phyloP scores from a whole-genome alignment of 805 yeast genomes.

The Candida qinlingensis region DNA sequence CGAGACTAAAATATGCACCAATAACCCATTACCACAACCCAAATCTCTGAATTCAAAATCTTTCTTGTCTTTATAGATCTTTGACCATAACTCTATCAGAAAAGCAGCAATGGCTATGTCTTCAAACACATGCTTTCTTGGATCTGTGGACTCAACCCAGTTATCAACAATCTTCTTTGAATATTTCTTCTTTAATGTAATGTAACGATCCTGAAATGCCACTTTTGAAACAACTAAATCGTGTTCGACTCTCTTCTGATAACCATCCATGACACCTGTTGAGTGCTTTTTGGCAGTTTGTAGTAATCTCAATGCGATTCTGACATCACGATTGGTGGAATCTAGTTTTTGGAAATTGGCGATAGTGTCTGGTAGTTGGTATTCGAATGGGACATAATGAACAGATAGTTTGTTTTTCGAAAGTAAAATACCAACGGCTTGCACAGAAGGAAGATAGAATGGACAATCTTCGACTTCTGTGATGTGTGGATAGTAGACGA shows the following conservation, averaged over 20 bases:
- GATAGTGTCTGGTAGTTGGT: conserved; percentile 23
- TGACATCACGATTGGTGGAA: conserved; percentile 55
- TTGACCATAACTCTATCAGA: conserved; percentile 78
- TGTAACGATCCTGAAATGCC: conserved; percentile 77
- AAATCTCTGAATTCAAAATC: conserved; percentile 75
- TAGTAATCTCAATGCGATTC: conserved; percentile 77
- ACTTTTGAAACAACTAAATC: conserved; percentile 81
- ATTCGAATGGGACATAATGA: conserved; percentile 64
- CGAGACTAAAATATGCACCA: conserved; percentile 64
- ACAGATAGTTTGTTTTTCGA: conserved; percentile 47
- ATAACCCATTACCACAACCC: conserved; percentile 92
- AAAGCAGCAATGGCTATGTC: conserved; percentile 95
- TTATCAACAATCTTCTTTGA: conserved; percentile 66
- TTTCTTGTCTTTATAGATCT: conserved; percentile 34
- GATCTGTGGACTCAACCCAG: conserved; percentile 95
- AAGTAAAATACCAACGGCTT: conserved; percentile 67
- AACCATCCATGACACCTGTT: conserved; percentile 76
- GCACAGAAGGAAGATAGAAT: conserved; percentile 82
- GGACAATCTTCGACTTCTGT: conserved; percentile 57
- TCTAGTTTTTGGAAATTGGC: conserved; percentile 29
- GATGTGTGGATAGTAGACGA: conserved; percentile 79
- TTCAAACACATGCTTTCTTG: conserved; percentile 92
- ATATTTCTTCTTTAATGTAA: conserved; percentile 74
- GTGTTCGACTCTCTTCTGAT: conserved; percentile 82
- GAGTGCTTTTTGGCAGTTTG: conserved; percentile 84